Base-by-base conservation (phyloP, 208 protist species). In the Leishmania braziliensis region DNA sequence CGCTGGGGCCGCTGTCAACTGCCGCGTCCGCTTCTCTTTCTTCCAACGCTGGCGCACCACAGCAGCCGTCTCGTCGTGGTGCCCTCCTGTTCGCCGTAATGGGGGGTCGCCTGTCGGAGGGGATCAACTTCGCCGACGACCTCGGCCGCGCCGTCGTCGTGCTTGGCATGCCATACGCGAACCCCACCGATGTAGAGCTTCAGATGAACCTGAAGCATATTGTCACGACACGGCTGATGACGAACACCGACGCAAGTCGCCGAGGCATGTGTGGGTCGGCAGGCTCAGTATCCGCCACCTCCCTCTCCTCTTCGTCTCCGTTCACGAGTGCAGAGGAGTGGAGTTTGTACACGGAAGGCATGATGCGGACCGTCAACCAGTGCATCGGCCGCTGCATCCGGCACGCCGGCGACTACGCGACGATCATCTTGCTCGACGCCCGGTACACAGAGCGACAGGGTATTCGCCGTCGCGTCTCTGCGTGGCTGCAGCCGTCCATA, bases 121-220 rank as follows among this genome's bases (percentile, higher is more conserved):
- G 99, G 58, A 99, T 99, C 85, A 99, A 99, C 92, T 99, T 99
- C 76, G 88, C 86, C 14, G 99, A 99, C 82, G 95, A 97, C 74
- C 90, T 99, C 26, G 99, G 95, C 4, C 89, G 99, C 14, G 91
- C 83, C 23, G 95, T 99, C 1, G 51, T 99, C 0, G 95, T 99
- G 68, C 88, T 99, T 14, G 99, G 99, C 23, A 58, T 99, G 78
- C 99, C 99, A 8, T 99, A 96, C 83, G 96, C 98, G 0, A 99
- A 99, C 86, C 85, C 87, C 12, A 80, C 83, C 43, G 98, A 99
- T 77, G 86, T 92, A 12, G 94, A 98, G 79, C 83, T 99, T 29
- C 84, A 89, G 26, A 91, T 99, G 79, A 90, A 95, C 78, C 91
- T 99, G 53, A 77, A 58, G 6, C 95, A 97, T 76, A 83, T 98